Evolutionary conservation across 2,329 filamentous ascomycete genomes (phyloP).

Genomic region (Trichoderma gracile): DNA sequence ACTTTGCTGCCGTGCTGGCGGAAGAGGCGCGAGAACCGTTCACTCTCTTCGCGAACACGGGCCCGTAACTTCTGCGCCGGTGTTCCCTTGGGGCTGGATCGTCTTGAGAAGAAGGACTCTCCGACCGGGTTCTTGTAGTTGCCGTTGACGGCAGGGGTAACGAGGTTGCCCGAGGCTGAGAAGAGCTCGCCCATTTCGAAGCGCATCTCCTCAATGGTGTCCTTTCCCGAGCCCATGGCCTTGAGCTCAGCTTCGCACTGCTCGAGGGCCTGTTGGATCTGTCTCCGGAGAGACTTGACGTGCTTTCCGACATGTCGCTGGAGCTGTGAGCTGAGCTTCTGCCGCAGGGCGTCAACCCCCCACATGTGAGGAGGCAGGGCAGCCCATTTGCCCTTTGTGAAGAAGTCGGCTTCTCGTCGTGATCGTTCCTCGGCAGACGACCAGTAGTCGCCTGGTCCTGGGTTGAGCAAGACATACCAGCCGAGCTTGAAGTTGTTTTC

Average conservation of each 20-base stretch:
- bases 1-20: slow-evolving; percentile 53
- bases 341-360: slow-evolving; percentile 48
- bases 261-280: slow-evolving; percentile 53
- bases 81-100: slow-evolving; percentile 51
- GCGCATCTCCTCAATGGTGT: slow-evolving; percentile 55
- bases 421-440: slow-evolving; percentile 45
- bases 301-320: slow-evolving; percentile 55
- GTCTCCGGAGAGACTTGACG: slow-evolving; percentile 51
- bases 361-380: slow-evolving; percentile 50
- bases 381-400: slow-evolving; percentile 51
- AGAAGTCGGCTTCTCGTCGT: slow-evolving; percentile 50
- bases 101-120: slow-evolving; percentile 53
- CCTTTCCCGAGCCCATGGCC: slow-evolving; percentile 52
- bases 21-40: slow-evolving; percentile 51
- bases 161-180: slow-evolving; percentile 54
- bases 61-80: slow-evolving; percentile 54
- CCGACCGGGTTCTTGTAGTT: slow-evolving; percentile 58
- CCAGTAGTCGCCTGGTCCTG: slow-evolving; percentile 50
- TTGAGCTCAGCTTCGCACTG: slow-evolving; percentile 52
- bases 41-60: slow-evolving; percentile 53
- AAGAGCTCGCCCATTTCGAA: slow-evolving; percentile 56
- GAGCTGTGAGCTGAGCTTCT: slow-evolving; percentile 52
- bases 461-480: slow-evolving; percentile 55
- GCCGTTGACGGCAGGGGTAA: slow-evolving; percentile 54
- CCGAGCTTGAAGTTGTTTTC: slow-evolving; percentile 54